Conservation (phyloP, 2,329 filamentous ascomycete genomes). For the Chrysosporium keratinophilum region DNA sequence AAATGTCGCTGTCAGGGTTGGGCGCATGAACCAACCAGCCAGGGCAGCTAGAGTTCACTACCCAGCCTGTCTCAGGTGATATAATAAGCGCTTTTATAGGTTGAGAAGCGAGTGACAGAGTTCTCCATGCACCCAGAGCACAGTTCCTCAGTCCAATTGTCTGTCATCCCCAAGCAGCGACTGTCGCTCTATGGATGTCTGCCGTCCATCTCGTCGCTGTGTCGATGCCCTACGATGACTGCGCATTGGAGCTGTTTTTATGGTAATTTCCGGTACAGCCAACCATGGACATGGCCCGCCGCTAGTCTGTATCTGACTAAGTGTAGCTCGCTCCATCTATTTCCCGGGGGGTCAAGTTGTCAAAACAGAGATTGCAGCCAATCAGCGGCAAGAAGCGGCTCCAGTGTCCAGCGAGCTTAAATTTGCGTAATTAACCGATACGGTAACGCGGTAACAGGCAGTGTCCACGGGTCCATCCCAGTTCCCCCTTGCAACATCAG, state of each 20-base stretch:
- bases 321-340: background rate
- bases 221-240: background rate
- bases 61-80: background rate
- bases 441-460: conserved; percentile 5
- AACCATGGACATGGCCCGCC: conserved; percentile 4
- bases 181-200: background rate
- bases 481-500: conserved; percentile 13
- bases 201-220: no score
- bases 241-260: background rate
- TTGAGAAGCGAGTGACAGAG: background rate
- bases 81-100: background rate
- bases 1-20: no score
- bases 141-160: background rate
- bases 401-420: background rate
- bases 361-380: background rate
- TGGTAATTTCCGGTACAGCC: background rate
- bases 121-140: background rate
- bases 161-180: background rate
- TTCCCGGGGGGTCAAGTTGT: background rate
- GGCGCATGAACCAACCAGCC: no score
- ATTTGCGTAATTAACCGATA: background rate
- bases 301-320: background rate
- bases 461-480: background rate
- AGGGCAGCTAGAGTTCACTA: background rate
- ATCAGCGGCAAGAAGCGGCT: background rate